These are phyloP conservation scores for Rhodotorula kratochvilovae DNA, from an alignment of 768 basidiomycete species.

Conservation along the genomic window DNA sequence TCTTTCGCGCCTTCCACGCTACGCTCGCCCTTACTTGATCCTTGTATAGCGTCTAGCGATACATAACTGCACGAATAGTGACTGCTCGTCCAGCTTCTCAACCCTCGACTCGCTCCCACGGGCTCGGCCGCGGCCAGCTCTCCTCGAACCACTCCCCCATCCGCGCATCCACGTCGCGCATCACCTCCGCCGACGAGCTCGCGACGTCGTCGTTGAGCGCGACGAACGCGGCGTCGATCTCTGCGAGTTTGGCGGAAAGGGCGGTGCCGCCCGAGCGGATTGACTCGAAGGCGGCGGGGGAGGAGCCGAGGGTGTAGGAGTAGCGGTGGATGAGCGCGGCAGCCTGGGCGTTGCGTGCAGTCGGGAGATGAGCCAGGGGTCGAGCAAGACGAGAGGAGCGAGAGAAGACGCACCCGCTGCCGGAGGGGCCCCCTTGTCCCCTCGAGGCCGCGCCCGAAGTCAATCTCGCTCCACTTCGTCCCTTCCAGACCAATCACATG, in stretches of 20 bases:
- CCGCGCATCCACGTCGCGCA: neutral
- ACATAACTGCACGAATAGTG: no score
- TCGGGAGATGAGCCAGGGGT: neutral
- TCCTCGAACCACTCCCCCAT: slow-evolving; percentile 10
- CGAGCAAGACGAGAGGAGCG: neutral
- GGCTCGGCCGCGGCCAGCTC: neutral
- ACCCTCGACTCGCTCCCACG: slow-evolving; percentile 30
- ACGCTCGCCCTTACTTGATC: no score
- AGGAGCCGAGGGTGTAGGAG: slow-evolving; percentile 23
- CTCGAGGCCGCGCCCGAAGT: neutral
- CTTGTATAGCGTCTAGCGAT: no score
- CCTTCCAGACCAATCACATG: neutral
- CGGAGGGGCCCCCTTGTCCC: neutral
- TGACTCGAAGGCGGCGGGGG: slow-evolving; percentile 11
- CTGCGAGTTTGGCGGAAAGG: neutral
- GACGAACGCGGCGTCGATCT: slow-evolving; percentile 15
- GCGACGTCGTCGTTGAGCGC: slow-evolving; percentile 30
- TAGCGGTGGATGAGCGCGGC: slow-evolving; percentile 32
- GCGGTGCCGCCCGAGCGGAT: neutral
- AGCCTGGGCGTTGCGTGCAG: neutral
- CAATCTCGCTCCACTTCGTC: slow-evolving; percentile 1
- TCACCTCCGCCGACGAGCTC: no score
- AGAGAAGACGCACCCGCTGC: neutral
- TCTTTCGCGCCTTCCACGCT: no score
- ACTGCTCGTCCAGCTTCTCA: no score